Evolutionary conservation across 2,329 filamentous ascomycete genomes (phyloP), one percentile per base, ranked within the genome.

Genomic region (Chlorencoelia australis): DNA sequence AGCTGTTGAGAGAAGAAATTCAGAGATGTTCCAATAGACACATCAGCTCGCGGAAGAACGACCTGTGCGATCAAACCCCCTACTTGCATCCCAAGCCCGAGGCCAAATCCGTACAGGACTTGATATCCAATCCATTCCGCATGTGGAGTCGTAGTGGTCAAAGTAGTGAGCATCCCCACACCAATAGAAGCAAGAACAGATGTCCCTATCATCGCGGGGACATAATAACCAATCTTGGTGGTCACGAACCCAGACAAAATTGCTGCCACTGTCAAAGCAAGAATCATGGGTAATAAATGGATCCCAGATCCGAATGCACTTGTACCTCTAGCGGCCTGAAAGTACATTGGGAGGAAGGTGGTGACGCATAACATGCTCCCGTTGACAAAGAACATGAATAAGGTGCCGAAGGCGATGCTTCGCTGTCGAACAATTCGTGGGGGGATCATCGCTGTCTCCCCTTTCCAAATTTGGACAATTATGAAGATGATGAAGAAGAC

Each of bases 181-280:
- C 62, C 62, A 32, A 64, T 51, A 9, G 56, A 25, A 20, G 41
- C 40, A 16, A 52, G 8, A 37, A 31, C 51, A 2, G 42, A 32
- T 2, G 35, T 30, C 65, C 64, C 0, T 69, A 74, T 4, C 68
- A 66, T 7, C 43, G 29, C 29, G 40, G 41, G 35, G 11, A 18
- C 15, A 43, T 49, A 21, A 54, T 55, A 39, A 50, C 45, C 45
- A 4, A 28, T 29, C 48, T 15, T 51, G 4, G 50, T 51, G 2
- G 44, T 47, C 20, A 56, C 50, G 20, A 50, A 46, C n/a, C 56
- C 56, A 14, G 44, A 24, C 9, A 47, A 24, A n/a, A 59, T 46
- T 3, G 46, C 46, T n/a, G 44, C 42, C 8, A 57, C 14, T 4
- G 51, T 47, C n/a, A 55, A 43, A 14, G 43, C 44, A n/a, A 58